These are phyloP conservation scores for Candida manassasensis DNA, from an alignment of 805 yeast genomes.

Conservation along the genomic window DNA sequence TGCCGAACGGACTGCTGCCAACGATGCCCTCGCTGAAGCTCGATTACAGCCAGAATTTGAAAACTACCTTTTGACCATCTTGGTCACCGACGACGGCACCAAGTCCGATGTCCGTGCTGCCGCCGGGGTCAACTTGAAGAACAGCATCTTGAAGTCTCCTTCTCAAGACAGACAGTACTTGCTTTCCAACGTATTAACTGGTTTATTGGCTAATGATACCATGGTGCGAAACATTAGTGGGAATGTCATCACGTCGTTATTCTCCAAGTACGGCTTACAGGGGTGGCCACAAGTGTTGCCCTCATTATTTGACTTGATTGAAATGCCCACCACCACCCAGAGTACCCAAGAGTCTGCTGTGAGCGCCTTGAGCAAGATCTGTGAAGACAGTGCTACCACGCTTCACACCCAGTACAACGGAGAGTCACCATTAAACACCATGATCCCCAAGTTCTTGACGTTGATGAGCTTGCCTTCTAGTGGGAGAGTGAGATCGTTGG, in stretches of 20 bases:
- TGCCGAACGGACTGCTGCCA: conserved; percentile 58
- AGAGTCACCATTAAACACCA: conserved; percentile 59
- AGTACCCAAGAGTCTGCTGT: conserved; percentile 67
- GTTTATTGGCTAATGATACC: conserved; percentile 50
- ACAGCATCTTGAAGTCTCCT: conserved; percentile 48
- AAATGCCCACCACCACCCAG: conserved; percentile 13
- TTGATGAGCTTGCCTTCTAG: conserved; percentile 37
- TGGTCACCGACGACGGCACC: conserved; percentile 48
- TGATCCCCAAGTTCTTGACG: conserved; percentile 62
- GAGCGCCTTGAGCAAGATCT: conserved; percentile 76
- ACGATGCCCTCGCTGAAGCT: conserved; percentile 68
- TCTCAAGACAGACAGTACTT: conserved; percentile 28
- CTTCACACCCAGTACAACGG: conserved; percentile 65
- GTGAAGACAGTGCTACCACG: conserved; percentile 75
- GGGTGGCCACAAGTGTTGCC: conserved; percentile 76
- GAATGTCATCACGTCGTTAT: conserved; percentile 79
- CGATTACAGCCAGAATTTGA: conserved; percentile 70
- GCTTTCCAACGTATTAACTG: conserved; percentile 45
- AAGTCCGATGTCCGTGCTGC: conserved; percentile 70
- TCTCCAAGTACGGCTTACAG: conserved; percentile 60
- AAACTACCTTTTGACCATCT: conserved; percentile 69
- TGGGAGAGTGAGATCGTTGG: conserved; percentile 52
- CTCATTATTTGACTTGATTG: conserved; percentile 58
- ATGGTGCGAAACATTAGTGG: conserved; percentile 86
- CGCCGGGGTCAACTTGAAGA: conserved; percentile 83